These are phyloP conservation scores for Apiospora pterosperma DNA, from an alignment of 2,329 filamentous ascomycete genomes.

Conservation along the genomic window DNA sequence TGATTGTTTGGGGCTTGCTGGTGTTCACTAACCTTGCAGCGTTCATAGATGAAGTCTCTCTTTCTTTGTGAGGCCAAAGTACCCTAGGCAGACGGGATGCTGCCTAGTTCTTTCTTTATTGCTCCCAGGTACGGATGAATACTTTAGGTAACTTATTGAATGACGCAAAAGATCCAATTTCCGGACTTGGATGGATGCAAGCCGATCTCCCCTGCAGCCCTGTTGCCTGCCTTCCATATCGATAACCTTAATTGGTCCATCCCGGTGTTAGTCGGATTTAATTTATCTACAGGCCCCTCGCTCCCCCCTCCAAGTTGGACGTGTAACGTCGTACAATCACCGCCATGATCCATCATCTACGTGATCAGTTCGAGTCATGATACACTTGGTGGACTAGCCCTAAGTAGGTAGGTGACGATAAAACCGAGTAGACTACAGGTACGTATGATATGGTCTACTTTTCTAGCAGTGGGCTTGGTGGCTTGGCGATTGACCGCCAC, in stretches of 20 bases:
- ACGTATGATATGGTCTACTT: neutral
- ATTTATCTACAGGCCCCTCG: too few species aligned
- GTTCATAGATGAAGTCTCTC: too few species aligned
- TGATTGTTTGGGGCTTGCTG: neutral
- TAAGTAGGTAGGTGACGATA: neutral
- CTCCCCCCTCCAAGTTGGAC: neutral
- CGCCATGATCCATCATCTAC: neutral
- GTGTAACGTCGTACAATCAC: neutral
- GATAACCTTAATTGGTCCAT: neutral
- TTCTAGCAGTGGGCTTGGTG: neutral
- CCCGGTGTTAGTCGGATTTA: neutral
- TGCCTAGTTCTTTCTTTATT: conserved; percentile 3
- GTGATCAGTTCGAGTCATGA: neutral
- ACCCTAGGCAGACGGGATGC: neutral
- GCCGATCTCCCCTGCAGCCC: neutral
- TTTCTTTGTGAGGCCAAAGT: neutral
- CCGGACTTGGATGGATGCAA: neutral
- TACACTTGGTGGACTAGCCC: neutral
- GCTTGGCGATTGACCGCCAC: neutral
- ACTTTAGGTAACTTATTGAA: too few species aligned
- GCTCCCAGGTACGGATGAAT: too few species aligned
- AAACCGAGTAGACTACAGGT: neutral
- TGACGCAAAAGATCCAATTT: conserved; percentile 4
- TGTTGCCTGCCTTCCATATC: neutral
- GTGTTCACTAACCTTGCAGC: neutral